Percentiles rank a stretch among this genome's conserved stretches.
These are phyloP conservation scores for Cicer arietinum DNA, from an alignment of 306 rosid species.

Conservation along the genomic window DNA sequence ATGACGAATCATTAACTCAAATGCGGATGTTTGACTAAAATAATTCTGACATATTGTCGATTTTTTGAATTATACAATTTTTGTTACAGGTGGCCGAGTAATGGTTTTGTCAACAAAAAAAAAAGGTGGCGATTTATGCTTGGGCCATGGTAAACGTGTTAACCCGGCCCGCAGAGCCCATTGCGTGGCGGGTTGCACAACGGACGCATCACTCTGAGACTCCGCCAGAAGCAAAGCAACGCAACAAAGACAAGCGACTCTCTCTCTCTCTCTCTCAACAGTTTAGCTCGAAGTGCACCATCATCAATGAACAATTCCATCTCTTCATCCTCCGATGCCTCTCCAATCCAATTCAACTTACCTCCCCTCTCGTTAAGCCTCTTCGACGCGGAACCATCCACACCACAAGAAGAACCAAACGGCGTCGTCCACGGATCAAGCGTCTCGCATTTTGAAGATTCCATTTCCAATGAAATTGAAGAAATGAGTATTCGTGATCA, in stretches of 20 bases:
- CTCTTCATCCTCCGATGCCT: slow-evolving; percentile 46
- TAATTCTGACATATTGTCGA: too few relatives aligned
- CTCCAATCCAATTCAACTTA: slow-evolving; percentile 51
- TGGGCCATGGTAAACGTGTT: not conserved
- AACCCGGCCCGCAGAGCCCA: slow-evolving; percentile 7
- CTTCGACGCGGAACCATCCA: slow-evolving; percentile 44
- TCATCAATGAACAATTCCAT: slow-evolving; percentile 41
- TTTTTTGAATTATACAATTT: too few relatives aligned
- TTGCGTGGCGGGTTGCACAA: slow-evolving; percentile 7
- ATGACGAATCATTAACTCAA: too few relatives aligned
- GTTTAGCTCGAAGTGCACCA: slow-evolving; percentile 19
- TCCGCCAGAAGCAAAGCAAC: slow-evolving; percentile 19
- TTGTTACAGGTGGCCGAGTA: too few relatives aligned
- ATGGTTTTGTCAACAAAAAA: too few relatives aligned
- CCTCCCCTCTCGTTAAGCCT: slow-evolving; percentile 58
- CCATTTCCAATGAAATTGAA: slow-evolving; percentile 56
- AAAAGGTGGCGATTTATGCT: too few relatives aligned
- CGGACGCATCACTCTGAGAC: not conserved
- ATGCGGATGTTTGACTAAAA: too few relatives aligned
- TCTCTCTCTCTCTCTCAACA: too few relatives aligned
- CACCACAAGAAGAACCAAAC: slow-evolving; percentile 42
- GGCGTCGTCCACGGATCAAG: slow-evolving; percentile 60
- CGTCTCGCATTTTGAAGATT: slow-evolving; percentile 54
- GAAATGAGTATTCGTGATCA: slow-evolving; percentile 52
- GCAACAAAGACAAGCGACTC: not conserved